Percentiles rank a stretch among this genome's conserved stretches.
Conservation (phyloP, 2,329 filamentous ascomycete species). For the Pseudocercospora musae region DNA sequence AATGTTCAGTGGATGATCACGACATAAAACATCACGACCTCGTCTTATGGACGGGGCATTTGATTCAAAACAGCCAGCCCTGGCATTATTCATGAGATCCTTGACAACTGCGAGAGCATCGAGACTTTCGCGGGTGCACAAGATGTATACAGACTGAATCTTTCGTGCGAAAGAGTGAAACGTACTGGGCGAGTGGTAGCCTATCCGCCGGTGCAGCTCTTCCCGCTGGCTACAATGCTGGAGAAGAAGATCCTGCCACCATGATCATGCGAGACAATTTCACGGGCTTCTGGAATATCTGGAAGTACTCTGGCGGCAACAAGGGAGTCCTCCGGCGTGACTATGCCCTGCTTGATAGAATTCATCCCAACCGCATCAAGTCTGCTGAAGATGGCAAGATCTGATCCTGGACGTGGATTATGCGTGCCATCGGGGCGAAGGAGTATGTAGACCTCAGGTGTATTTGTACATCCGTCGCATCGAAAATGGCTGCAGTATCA, state of each 20-base stretch:
- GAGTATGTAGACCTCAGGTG: no score
- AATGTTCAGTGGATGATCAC: no score
- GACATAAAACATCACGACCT: no score
- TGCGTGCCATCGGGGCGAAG: neutral
- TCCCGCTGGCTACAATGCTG: slow-evolving; percentile 39
- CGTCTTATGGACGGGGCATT: no score
- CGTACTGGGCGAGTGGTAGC: slow-evolving; percentile 39
- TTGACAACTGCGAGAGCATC: no score
- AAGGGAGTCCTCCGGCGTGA: slow-evolving; percentile 45
- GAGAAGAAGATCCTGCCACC: slow-evolving; percentile 34
- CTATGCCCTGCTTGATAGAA: slow-evolving; percentile 51
- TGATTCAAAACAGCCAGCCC: no score
- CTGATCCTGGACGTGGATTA: neutral
- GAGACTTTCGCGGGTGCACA: no score
- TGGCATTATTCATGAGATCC: no score
- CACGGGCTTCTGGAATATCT: slow-evolving; percentile 51
- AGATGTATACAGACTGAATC: no score
- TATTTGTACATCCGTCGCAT: no score
- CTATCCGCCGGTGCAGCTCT: slow-evolving; percentile 43
- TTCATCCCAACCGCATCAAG: slow-evolving; percentile 49
- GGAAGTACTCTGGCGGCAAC: slow-evolving; percentile 42
- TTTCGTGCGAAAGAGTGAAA: slow-evolving; percentile 11
- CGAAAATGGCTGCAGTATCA: no score
- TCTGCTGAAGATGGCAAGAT: slow-evolving; percentile 42
- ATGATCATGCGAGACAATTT: slow-evolving; percentile 50